Conservation (phyloP, 2,329 filamentous ascomycete genomes). For the Seiridium cupressi region DNA sequence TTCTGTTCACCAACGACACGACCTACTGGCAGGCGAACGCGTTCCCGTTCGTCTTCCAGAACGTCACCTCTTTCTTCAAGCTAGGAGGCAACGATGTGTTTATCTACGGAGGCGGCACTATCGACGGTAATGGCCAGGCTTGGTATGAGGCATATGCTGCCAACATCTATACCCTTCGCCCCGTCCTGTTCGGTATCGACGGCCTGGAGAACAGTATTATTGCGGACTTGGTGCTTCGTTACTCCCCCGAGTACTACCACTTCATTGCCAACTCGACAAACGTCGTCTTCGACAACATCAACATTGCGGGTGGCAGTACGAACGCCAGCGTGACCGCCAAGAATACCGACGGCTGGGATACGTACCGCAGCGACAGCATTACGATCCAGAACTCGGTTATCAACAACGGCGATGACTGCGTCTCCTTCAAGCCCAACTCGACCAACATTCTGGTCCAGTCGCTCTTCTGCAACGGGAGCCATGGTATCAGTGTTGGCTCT, state of each 20-base stretch:
- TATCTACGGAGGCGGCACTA: conserved; percentile 52
- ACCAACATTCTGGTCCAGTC: conserved; percentile 59
- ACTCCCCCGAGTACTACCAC: conserved; percentile 58
- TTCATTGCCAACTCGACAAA: conserved; percentile 60
- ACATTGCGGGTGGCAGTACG: conserved; percentile 53
- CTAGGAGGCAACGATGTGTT: conserved; percentile 66
- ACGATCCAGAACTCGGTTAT: conserved; percentile 64
- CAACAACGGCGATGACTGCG: conserved; percentile 66
- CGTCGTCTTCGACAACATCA: conserved; percentile 60
- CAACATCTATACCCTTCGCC: conserved; percentile 56
- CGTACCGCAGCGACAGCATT: conserved; percentile 57
- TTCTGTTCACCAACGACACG: conserved; percentile 64
- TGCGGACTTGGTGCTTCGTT: conserved; percentile 55
- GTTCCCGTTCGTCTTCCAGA: conserved; percentile 64
- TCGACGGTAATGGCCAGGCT: conserved; percentile 46
- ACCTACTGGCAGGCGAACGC: conserved; percentile 64
- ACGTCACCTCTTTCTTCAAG: conserved; percentile 65
- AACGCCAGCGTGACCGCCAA: conserved; percentile 51
- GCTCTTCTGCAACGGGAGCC: conserved; percentile 58
- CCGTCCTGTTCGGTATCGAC: conserved; percentile 59
- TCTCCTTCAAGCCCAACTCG: conserved; percentile 63
- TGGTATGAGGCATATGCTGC: conserved; percentile 64
- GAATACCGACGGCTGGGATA: conserved; percentile 65
- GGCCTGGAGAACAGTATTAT: conserved; percentile 55
- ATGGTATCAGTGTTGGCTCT: conserved; percentile 61